A percentile compares a stretch with the other conserved stretches of the same genome.
phyloP scores from a whole-genome alignment of 306 rosid species.

The Malus domestica region DNA sequence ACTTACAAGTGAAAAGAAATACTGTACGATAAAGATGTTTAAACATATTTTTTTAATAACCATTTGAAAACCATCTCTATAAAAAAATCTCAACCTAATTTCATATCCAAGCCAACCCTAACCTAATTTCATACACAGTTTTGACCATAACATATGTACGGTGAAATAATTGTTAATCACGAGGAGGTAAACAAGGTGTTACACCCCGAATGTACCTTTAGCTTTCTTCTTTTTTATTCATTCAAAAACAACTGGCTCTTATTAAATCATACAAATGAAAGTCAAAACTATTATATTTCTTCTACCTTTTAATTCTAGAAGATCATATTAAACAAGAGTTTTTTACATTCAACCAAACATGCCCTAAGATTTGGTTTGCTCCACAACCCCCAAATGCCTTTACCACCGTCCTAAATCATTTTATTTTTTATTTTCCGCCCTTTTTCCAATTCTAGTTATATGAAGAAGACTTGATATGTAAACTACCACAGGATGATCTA shows the following conservation, averaged over 20 bases:
- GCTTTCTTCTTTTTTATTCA: too few relatives aligned
- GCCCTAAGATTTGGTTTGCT: conserved; percentile 1
- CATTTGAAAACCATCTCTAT: neutral
- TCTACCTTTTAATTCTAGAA: neutral
- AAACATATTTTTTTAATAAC: neutral
- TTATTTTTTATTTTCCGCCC: neutral
- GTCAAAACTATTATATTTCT: neutral
- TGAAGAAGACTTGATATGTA: neutral
- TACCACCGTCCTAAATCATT: conserved; percentile 10
- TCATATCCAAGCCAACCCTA: too few relatives aligned
- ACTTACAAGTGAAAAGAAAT: too few relatives aligned
- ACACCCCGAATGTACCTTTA: too few relatives aligned
- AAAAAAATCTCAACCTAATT: too few relatives aligned
- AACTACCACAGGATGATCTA: too few relatives aligned
- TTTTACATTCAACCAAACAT: neutral
- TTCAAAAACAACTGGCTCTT: neutral
- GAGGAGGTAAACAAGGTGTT: too few relatives aligned
- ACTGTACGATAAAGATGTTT: too few relatives aligned
- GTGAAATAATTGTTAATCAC: too few relatives aligned
- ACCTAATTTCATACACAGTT: too few relatives aligned
- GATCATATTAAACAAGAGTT: neutral
- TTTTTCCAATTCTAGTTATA: neutral
- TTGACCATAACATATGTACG: too few relatives aligned
- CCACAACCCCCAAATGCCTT: neutral
- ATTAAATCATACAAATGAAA: neutral